A percentile compares a stretch with the other conserved stretches of the same genome.
Conservation (phyloP, 257 asterid species). For the Henckelia pumila region DNA sequence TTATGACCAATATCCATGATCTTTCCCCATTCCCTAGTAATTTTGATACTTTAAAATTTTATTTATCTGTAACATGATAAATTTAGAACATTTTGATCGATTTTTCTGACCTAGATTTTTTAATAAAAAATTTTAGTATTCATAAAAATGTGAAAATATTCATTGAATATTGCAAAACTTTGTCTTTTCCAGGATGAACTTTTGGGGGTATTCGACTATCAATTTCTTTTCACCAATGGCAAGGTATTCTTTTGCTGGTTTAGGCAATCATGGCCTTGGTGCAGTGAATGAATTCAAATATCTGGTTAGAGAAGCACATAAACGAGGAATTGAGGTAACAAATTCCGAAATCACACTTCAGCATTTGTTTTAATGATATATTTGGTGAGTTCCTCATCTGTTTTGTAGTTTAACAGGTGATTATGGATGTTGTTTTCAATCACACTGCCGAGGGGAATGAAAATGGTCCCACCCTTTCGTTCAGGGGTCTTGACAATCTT, state of each 20-base stretch:
- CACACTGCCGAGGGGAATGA: constrained; percentile 99
- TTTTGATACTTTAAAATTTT: neutral
- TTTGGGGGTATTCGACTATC: constrained; percentile 97
- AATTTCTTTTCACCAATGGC: constrained; percentile 96
- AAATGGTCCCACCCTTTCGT: constrained; percentile 78
- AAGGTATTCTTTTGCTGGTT: constrained; percentile 76
- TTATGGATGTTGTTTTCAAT: constrained; percentile 98
- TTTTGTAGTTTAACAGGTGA: constrained; percentile 54
- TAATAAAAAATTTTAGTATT: constrained; percentile 1
- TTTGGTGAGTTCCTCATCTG: constrained; percentile 21
- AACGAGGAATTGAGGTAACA: constrained; percentile 84
- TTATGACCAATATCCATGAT: neutral
- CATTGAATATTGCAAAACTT: constrained; percentile 19
- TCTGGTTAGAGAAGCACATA: constrained; percentile 96
- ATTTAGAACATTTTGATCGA: constrained; percentile 12
- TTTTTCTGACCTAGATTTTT: neutral
- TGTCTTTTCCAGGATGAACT: constrained; percentile 67
- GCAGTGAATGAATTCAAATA: constrained; percentile 82
- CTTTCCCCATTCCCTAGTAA: neutral
- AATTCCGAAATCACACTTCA: constrained; percentile 4
- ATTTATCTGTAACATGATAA: neutral
- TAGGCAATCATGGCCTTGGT: constrained; percentile 54
- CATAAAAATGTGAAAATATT: too few species aligned
- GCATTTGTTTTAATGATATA: constrained; percentile 19
- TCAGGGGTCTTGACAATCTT: constrained; percentile 89